Evolutionary conservation across 352 stramenopile species (phyloP), one percentile per base, ranked within the genome.

Genomic region (Globisporangium mamillatum): DNA sequence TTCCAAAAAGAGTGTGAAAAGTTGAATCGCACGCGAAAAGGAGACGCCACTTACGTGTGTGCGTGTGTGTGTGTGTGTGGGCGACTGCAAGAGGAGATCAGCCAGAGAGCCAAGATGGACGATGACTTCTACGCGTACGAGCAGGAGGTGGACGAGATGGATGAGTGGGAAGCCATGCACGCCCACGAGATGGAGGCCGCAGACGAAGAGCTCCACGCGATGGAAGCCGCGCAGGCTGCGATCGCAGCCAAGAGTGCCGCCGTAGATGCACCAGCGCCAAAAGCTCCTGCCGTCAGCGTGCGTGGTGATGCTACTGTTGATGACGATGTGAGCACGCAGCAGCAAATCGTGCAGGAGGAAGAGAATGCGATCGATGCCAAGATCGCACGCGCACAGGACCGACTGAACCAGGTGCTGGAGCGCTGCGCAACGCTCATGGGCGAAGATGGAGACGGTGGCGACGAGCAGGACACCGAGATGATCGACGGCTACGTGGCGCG

Each of bases 81-180:
- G 38, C 60, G 60, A 54, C 55, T 32, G 14, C 5, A 27, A n/a
- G 32, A n/a, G 14, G 12, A 59, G 4, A 59, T 36, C 18, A 55
- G 6, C 32, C 54, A 60, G 27, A 41, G 54, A 60, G 64, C 41
- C 56, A 91, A 88, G 74, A 78, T 77, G 68, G 86, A 92, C 75
- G 81, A 86, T 12, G 82, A 92, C 52, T 77, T 91, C 63, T 89
- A 87, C 55, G 82, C 86, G 73, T 91, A 84, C 70, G 84, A 95
- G 75, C 77, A 91, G 69, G 86, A 95, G 75, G 69, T 93, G 48
- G 63, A 86, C 32, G 82, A 88, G 68, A 73, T 80, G 67, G 86
- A 95, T 56, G 88, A 97, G 71, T 96, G 88, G 88, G 88, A 95
- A 60, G 67, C 72, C n/a, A 91, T 92, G 78, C 84, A 94, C 48